A percentile compares a stretch with the other conserved stretches of the same genome.
Evolutionary conservation across 2,329 filamentous ascomycete species (phyloP).

Genomic region (Chaetomiaceae sp.): DNA sequence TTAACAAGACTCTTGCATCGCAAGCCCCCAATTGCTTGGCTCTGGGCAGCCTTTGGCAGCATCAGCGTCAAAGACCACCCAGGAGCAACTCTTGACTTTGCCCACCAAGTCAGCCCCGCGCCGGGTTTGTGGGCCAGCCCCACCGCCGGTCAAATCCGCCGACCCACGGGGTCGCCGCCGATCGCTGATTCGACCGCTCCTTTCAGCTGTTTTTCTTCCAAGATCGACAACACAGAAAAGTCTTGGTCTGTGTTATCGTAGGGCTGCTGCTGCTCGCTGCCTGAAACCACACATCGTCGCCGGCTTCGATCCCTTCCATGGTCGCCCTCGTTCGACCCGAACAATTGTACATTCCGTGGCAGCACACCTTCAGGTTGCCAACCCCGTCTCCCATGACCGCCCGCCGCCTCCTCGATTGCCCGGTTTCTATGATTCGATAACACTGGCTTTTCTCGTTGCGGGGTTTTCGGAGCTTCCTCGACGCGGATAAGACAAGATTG

Average conservation of each 20-base stretch:
- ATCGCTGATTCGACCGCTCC: not conserved
- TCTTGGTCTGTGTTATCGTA: too few relatives aligned
- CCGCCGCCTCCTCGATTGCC: not conserved
- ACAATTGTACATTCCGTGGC: not conserved
- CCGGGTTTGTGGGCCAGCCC: too few relatives aligned
- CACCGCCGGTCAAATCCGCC: too few relatives aligned
- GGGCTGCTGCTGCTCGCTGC: too few relatives aligned
- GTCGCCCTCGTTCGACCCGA: not conserved
- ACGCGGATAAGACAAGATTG: too few relatives aligned
- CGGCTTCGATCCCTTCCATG: not conserved
- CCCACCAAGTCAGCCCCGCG: too few relatives aligned
- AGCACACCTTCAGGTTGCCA: not conserved
- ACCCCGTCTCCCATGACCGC: constrained; percentile 2
- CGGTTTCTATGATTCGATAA: constrained; percentile 42
- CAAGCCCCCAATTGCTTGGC: too few relatives aligned
- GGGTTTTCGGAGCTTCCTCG: not conserved
- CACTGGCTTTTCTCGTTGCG: constrained; percentile 26
- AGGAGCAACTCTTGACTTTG: too few relatives aligned
- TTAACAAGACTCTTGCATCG: too few relatives aligned
- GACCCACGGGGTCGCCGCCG: not conserved
- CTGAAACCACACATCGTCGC: not conserved
- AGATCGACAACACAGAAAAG: too few relatives aligned
- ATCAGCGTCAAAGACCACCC: too few relatives aligned
- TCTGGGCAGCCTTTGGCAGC: too few relatives aligned
- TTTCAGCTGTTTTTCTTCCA: not conserved